Evolutionary conservation across 495 filamentous ascomycete genomes (phyloP), one percentile per base, ranked within the genome.

Genomic region (Penicillium daleae): DNA sequence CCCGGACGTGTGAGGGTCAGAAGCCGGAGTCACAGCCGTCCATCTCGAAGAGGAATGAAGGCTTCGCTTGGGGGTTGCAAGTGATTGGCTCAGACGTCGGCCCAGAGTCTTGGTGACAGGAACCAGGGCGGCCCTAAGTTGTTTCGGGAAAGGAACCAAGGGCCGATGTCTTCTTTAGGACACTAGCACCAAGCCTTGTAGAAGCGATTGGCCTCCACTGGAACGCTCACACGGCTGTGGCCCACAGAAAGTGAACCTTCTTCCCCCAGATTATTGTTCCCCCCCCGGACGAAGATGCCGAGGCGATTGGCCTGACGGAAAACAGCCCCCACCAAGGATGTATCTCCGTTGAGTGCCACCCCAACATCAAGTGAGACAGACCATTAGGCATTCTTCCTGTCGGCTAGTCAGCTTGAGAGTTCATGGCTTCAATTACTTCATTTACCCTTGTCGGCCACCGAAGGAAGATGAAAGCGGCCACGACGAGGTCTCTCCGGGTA

Each of bases 151-250:
- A 52, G 49, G 49, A 52, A 27, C 7, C 2, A 21, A 31, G 49
- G 49, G 22, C 49, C 49, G 49, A 32, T 32, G 49, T 52, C 49
- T 32, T 26, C 49, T 29, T 52, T 32, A 8, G 27, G 49, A 52
- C 29, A 27, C 19, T 17, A 22, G 49, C 42, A 24, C 42, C n/a
- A 8, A 46, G 42, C 21, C 42, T 46, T 46, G 21, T 12, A 6
- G 49, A 52, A 52, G 49, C 15, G 49, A 32, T 32, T 13, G 49
- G 0, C 49, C 26, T n/a, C 9, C 13, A 52, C 26, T 52, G 49
- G 29, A n/a, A 52, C 15, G 29, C 26, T 21, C n/a, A 26, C 4
- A 8, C 6, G 19, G 42, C 9, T 24, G 21, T 46, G 42, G 19
- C 24, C 42, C 49, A 27, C 49, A 31, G 6, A n/a, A 29, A 19